Evolutionary conservation across 371 early-diverging fungal genomes (phyloP).

Genomic region (Mucor irregularis): DNA sequence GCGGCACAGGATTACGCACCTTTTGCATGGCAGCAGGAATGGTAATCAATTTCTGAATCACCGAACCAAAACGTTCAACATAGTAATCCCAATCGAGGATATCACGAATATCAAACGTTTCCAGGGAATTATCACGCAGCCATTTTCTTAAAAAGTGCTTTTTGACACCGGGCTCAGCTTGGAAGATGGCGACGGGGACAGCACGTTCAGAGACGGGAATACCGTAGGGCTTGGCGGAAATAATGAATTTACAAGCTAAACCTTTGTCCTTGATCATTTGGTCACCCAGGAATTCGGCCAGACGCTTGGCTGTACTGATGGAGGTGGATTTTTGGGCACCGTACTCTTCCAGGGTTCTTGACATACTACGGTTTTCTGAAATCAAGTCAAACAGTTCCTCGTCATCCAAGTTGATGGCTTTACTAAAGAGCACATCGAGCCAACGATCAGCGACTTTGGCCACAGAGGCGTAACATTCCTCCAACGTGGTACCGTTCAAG

Average conservation of each 20-base stretch:
- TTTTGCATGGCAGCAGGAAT: constrained; percentile 99
- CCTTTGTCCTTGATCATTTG: constrained; percentile 98
- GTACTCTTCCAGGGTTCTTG: constrained; percentile 92
- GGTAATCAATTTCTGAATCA: constrained; percentile 97
- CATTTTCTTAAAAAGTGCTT: constrained; percentile 93
- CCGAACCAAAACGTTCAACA: constrained; percentile 92
- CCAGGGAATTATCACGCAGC: constrained; percentile 78
- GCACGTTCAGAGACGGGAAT: constrained; percentile 95
- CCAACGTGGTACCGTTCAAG: constrained; percentile 83
- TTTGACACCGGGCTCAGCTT: constrained; percentile 77
- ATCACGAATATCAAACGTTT: constrained; percentile 82
- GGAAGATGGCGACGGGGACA: constrained; percentile 96
- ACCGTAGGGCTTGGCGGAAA: constrained; percentile 86
- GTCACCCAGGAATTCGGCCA: constrained; percentile 98
- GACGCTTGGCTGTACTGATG: constrained; percentile 93
- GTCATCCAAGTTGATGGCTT: constrained; percentile 85
- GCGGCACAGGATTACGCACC: constrained; percentile 91
- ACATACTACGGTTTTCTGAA: constrained; percentile 98
- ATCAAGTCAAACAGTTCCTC: constrained; percentile 96
- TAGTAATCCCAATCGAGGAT: constrained; percentile 99
- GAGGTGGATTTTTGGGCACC: constrained; percentile 94
- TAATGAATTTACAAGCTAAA: constrained; percentile 96
- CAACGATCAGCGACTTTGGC: constrained; percentile 93
- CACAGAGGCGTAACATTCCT: constrained; percentile 93
- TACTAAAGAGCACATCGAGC: constrained; percentile 94